phyloP scores from a whole-genome alignment of 768 basidiomycete genomes.

The Naganishia kalamii region DNA sequence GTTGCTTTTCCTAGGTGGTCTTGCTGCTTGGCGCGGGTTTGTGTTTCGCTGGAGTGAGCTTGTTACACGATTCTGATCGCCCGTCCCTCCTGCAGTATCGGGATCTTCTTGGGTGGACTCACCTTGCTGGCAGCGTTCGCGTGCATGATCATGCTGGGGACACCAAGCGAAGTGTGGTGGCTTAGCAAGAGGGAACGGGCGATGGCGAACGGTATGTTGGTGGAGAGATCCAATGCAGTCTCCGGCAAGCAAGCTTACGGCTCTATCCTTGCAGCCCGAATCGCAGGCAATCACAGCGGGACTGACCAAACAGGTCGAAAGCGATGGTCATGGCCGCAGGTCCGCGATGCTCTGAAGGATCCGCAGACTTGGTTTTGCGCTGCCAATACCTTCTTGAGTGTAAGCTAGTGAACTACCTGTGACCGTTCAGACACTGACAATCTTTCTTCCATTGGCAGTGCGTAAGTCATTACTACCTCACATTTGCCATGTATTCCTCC shows the following conservation, averaged over 20 bases:
- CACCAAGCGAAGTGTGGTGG: slow-evolving; percentile 34
- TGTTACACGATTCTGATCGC: no score
- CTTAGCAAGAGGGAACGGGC: slow-evolving; percentile 27
- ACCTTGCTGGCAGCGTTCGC: slow-evolving; percentile 30
- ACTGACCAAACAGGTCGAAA: slow-evolving; percentile 24
- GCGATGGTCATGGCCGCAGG: slow-evolving; percentile 31
- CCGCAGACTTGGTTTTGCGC: slow-evolving; percentile 27
- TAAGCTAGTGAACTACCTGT: background rate
- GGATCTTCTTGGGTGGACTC: slow-evolving; percentile 30
- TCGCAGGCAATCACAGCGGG: slow-evolving; percentile 27
- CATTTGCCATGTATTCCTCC: no score
- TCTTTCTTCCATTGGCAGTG: no score
- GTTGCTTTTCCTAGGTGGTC: slow-evolving; percentile 8
- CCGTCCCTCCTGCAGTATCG: slow-evolving; percentile 17
- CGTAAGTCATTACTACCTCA: background rate
- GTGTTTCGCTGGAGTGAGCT: no score
- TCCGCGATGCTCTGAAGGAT: slow-evolving; percentile 27
- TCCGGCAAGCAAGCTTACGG: no score
- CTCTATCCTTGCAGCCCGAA: background rate
- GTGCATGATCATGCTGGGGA: slow-evolving; percentile 32
- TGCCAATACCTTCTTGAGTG: slow-evolving; percentile 14
- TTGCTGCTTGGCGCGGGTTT: slow-evolving; percentile 24
- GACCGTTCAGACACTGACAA: no score
- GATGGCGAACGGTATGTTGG: slow-evolving; percentile 24
- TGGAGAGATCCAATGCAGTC: no score